Percentiles rank a stretch among this genome's conserved stretches.
phyloP scores from a whole-genome alignment of 345 rosid species.

The Gynandropsis gynandra region DNA sequence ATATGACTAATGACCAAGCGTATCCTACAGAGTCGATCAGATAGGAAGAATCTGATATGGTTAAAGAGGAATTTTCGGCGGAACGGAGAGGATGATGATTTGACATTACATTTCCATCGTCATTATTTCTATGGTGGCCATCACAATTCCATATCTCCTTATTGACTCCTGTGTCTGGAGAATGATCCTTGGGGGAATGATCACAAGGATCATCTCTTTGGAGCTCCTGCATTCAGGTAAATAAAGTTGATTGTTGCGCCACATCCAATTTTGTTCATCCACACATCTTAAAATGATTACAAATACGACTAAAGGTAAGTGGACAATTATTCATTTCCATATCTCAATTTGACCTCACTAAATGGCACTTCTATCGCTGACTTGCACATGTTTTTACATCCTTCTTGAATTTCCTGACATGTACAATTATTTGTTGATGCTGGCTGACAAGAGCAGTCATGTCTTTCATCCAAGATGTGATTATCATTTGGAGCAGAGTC shows the following conservation, averaged over 20 bases:
- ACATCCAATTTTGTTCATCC: background rate
- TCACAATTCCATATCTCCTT: conserved; percentile 27
- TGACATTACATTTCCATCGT: conserved; percentile 56
- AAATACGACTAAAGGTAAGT: background rate
- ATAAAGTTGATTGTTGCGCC: conserved; percentile 21
- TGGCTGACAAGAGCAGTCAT: conserved; percentile 35
- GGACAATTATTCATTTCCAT: background rate
- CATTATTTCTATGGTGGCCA: conserved; percentile 27
- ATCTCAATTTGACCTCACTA: conserved; percentile 30
- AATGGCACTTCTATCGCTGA: conserved; percentile 21
- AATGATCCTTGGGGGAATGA: conserved; percentile 21
- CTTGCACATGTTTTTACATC: conserved; percentile 21
- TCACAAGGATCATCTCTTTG: conserved; percentile 32
- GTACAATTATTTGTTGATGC: conserved; percentile 36
- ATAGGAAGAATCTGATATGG: background rate
- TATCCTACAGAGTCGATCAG: conserved; percentile 1
- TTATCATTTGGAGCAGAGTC: conserved; percentile 39
- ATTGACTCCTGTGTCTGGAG: conserved; percentile 22
- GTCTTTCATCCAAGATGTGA: conserved; percentile 37
- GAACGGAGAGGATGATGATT: conserved; percentile 13
- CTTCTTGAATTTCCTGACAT: conserved; percentile 25
- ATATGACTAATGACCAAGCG: conserved; percentile 7
- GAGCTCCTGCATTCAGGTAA: conserved; percentile 57
- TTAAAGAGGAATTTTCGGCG: background rate
- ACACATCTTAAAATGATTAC: too few species aligned